These are phyloP conservation scores for Hymenoscyphus albidus DNA, from an alignment of 2,329 filamentous ascomycete genomes.

Conservation along the genomic window DNA sequence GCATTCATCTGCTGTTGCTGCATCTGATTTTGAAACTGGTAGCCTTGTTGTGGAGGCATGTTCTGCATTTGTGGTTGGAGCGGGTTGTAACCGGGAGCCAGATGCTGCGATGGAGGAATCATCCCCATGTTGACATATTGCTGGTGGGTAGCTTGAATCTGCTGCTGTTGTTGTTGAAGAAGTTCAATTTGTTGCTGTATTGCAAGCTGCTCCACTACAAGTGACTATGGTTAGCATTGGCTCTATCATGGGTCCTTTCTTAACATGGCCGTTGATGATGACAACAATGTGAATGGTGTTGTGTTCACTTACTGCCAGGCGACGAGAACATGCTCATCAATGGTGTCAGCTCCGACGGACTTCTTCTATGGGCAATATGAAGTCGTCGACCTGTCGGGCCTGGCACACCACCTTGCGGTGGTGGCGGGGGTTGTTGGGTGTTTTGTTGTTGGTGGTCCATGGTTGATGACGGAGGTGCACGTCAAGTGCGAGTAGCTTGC, in stretches of 20 bases:
- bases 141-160: conserved; percentile 93
- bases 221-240: conserved; percentile 17
- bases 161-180: conserved; percentile 95
- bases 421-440: conserved; percentile 42
- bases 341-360: conserved; percentile 93
- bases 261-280: conserved; percentile 26
- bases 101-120: conserved; percentile 78
- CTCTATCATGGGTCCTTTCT: background rate
- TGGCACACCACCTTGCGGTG: conserved; percentile 52
- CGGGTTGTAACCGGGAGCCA: conserved; percentile 71
- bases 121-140: conserved; percentile 98
- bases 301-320: conserved; percentile 55
- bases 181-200: conserved; percentile 98
- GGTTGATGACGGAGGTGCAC: conserved; percentile 43
- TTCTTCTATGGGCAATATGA: conserved; percentile 95
- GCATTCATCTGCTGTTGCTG: conserved; percentile 65
- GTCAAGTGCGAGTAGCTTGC: conserved; percentile 42
- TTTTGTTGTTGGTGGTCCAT: conserved; percentile 50
- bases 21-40: conserved; percentile 82
- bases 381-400: conserved; percentile 84
- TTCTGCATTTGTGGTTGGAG: conserved; percentile 77
- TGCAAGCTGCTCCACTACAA: conserved; percentile 88
- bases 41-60: conserved; percentile 73
- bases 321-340: conserved; percentile 82
- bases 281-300: conserved; percentile 12